Evolutionary conservation across 2,329 filamentous ascomycete genomes (phyloP).

Genomic region (Pseudogymnoascus pannorum): DNA sequence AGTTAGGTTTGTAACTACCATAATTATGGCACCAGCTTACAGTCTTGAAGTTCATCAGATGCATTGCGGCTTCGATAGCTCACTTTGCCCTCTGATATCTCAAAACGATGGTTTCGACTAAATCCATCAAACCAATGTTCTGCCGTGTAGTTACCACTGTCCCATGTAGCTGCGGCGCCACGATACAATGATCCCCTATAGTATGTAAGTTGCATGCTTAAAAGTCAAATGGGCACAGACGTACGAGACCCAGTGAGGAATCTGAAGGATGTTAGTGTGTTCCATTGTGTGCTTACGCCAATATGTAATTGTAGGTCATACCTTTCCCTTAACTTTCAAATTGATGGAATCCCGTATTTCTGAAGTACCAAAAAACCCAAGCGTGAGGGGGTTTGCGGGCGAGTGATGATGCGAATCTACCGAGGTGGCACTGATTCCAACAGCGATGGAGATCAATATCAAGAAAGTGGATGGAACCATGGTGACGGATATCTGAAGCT

Average conservation of each 20-base stretch:
- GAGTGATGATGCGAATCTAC: not conserved
- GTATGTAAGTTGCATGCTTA: not conserved
- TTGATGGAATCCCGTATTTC: not conserved
- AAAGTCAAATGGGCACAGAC: not conserved
- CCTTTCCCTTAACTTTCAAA: not conserved
- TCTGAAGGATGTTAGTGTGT: not conserved
- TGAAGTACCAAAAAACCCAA: not conserved
- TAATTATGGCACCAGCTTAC: slow-evolving; percentile 50
- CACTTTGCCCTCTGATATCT: slow-evolving; percentile 44
- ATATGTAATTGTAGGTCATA: not conserved
- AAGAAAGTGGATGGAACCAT: not conserved
- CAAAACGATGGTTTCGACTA: slow-evolving; percentile 62
- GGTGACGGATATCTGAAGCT: not conserved
- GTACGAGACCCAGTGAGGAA: not conserved
- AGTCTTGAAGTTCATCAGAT: slow-evolving; percentile 66
- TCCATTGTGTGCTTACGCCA: not conserved
- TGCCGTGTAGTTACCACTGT: not conserved
- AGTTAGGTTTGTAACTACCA: slow-evolving; percentile 36
- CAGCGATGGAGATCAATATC: not conserved
- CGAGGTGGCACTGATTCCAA: not conserved
- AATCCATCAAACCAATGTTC: slow-evolving; percentile 77
- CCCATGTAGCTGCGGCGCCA: not conserved
- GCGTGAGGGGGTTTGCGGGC: not conserved
- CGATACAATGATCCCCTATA: not conserved
- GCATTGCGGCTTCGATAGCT: slow-evolving; percentile 29